Evolutionary conservation across 2,329 filamentous ascomycete species (phyloP).

Genomic region (Penicillium verrucosum): DNA sequence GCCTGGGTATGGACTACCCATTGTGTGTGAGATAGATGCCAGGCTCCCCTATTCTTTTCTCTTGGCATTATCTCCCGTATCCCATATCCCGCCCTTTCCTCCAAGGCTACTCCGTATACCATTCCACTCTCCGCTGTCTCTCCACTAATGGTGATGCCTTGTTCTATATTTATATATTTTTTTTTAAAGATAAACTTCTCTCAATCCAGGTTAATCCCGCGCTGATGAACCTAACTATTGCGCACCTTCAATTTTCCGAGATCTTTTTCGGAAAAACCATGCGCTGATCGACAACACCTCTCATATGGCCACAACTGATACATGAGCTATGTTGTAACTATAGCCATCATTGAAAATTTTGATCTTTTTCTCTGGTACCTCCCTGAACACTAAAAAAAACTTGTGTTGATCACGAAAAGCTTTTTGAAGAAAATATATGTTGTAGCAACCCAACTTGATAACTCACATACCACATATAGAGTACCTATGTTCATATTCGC

Average conservation of each 20-base stretch:
- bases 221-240: neutral
- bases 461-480: neutral
- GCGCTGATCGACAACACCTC: neutral
- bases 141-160: neutral
- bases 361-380: too few species aligned
- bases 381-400: neutral
- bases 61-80: slow-evolving; percentile 4
- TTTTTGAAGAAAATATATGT: neutral
- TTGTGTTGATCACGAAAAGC: neutral
- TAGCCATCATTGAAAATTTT: neutral
- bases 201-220: neutral
- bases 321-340: neutral
- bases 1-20: neutral
- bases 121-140: neutral
- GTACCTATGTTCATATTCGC: neutral
- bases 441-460: neutral
- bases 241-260: neutral
- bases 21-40: neutral
- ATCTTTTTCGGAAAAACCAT: neutral
- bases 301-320: neutral
- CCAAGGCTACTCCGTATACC: neutral
- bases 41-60: slow-evolving; percentile 6
- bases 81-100: neutral
- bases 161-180: slow-evolving; percentile 5
- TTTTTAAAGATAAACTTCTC: neutral